Evolutionary conservation across 2,329 filamentous ascomycete species (phyloP).

Genomic region (Microdochium nivale): DNA sequence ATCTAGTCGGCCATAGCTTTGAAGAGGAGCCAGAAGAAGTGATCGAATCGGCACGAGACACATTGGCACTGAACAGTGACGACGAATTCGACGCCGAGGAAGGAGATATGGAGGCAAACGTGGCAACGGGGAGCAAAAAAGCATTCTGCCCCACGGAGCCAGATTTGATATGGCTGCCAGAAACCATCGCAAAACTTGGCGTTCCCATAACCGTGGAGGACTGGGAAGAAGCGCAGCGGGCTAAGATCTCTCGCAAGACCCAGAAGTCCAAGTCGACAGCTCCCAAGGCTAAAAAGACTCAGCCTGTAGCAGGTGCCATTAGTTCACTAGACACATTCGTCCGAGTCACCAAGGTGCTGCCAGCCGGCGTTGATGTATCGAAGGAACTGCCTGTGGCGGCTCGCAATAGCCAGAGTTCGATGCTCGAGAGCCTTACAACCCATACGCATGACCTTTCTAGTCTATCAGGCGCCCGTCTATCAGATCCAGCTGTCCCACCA

Average conservation of each 20-base stretch:
- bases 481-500: neutral
- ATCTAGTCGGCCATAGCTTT: slow-evolving; percentile 72
- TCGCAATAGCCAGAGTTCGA: neutral
- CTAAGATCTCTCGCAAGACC: slow-evolving; percentile 17
- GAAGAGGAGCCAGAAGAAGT: slow-evolving; percentile 60
- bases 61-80: slow-evolving; percentile 55
- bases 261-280: slow-evolving; percentile 10
- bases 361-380: neutral
- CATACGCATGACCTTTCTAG: neutral
- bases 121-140: slow-evolving; percentile 21
- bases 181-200: slow-evolving; percentile 54
- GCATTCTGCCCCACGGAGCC: slow-evolving; percentile 57
- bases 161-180: slow-evolving; percentile 61
- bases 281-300: slow-evolving; percentile 9
- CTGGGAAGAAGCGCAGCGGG: slow-evolving; percentile 43
- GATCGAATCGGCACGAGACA: slow-evolving; percentile 39
- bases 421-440: neutral
- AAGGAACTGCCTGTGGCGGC: neutral
- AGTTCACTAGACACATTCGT: slow-evolving; percentile 32
- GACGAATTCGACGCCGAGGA: slow-evolving; percentile 46
- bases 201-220: slow-evolving; percentile 56
- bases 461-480: neutral
- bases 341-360: slow-evolving; percentile 25
- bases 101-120: slow-evolving; percentile 11
- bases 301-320: slow-evolving; percentile 7